Evolutionary conservation across 257 asterid species (phyloP).

Genomic region (Nicotiana obtusifolia): DNA sequence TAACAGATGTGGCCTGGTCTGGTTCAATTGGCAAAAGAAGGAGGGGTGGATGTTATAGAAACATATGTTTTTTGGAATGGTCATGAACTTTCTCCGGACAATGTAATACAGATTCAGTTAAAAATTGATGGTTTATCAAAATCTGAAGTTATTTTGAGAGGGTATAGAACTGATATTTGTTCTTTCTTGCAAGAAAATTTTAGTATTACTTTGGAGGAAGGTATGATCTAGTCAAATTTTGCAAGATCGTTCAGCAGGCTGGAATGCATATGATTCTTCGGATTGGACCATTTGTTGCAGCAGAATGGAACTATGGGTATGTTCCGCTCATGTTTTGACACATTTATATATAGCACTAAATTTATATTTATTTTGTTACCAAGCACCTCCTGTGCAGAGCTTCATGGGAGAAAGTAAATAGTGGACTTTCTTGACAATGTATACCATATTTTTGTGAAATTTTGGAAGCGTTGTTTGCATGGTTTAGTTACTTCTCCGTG

Average conservation of each 20-base stretch:
- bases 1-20: conserved; percentile 89
- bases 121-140: neutral
- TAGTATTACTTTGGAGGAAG: conserved; percentile 93
- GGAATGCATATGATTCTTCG: conserved; percentile 82
- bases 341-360: neutral
- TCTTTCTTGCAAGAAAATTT: neutral
- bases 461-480: neutral
- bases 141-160: neutral
- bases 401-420: neutral
- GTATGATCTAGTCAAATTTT: conserved; percentile 70
- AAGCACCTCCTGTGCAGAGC: neutral
- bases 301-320: conserved; percentile 95
- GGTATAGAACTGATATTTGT: neutral
- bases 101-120: conserved; percentile 34
- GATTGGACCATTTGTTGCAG: conserved; percentile 90
- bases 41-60: conserved; percentile 77
- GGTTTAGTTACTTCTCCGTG: neutral
- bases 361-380: neutral
- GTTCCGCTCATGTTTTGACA: neutral
- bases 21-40: conserved; percentile 74
- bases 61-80: conserved; percentile 96
- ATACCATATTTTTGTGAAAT: neutral
- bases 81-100: conserved; percentile 72
- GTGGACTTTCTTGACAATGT: neutral
- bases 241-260: conserved; percentile 73